Evolutionary conservation across 768 basidiomycete genomes (phyloP), one percentile per base, ranked within the genome.

Genomic region (Mycena maculata): DNA sequence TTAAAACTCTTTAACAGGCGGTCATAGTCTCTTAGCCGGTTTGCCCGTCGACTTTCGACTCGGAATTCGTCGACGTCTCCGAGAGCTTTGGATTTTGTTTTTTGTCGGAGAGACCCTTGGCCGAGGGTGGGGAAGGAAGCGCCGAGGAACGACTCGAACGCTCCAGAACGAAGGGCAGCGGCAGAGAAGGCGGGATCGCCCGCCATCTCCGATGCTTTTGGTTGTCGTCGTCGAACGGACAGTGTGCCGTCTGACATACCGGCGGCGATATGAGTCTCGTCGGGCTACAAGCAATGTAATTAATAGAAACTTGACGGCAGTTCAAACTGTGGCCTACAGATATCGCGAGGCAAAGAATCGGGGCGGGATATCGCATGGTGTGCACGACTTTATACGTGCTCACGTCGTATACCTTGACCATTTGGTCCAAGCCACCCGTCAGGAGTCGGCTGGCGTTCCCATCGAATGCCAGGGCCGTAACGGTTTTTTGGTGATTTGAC

Each of bases 241-340:
- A 99, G 85, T 2, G 97, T 98, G 3, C 97, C 97, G 75, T 99
- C 98, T 18, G 95, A 91, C 92, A 98, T 94, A n/a, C 98, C 98
- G 1, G 94, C 93, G 1, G 94, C 93, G 42, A 99, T 92, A 74
- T 99, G 98, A 0, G 95, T 96, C 72, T 98, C 94, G 76, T 99
- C 96, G 28, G 95, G 96, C 95, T 98, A 72, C 20, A 36, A 50
- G 39, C n/a, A n/a, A 6, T 47, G 75, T 71, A 30, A 25, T 67
- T 36, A 60, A 42, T n/a, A 27, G 31, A 28, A 36, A 59, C 3
- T 42, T 8, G 50, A 52, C 58, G 27, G 20, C 41, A 15, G 33
- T 53, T 39, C 23, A 61, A 48, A 23, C 57, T 36, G 28, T 41
- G 8, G 83, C 91, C 73, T 79, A 97, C 96, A 65, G 97, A 98